Conservation (phyloP, 1,284 basidiomycete species). For the Fomitopsis pinicola region DNA sequence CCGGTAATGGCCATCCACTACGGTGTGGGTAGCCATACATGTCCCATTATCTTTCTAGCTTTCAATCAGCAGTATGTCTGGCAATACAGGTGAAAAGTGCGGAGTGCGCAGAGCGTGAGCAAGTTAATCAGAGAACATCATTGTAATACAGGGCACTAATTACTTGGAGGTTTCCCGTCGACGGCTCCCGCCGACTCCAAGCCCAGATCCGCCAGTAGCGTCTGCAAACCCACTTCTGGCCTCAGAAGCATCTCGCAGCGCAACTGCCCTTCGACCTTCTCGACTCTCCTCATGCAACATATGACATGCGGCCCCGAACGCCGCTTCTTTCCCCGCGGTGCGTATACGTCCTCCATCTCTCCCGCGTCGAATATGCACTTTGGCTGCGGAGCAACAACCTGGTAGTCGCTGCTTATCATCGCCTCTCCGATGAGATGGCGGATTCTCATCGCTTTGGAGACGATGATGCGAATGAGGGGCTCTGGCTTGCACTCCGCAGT, state of each 20-base stretch:
- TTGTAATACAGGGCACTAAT: too few relatives aligned
- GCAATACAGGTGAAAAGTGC: too few relatives aligned
- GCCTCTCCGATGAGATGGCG: conserved; percentile 49
- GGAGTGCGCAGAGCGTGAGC: too few relatives aligned
- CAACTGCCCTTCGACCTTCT: neutral
- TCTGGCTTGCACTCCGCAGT: conserved; percentile 30
- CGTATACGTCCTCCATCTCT: conserved; percentile 42
- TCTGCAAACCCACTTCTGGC: neutral
- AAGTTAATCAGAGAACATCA: neutral
- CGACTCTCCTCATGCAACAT: neutral
- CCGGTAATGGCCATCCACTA: too few relatives aligned
- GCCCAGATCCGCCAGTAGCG: neutral
- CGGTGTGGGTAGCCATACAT: too few relatives aligned
- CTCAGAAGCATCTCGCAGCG: neutral
- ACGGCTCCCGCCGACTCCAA: neutral
- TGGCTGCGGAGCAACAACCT: conserved; percentile 31
- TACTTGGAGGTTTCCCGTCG: too few relatives aligned
- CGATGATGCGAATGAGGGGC: conserved; percentile 31
- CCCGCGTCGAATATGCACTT: conserved; percentile 32
- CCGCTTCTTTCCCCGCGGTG: neutral
- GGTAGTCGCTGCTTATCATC: conserved; percentile 35
- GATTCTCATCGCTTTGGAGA: conserved; percentile 35
- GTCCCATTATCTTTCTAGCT: too few relatives aligned
- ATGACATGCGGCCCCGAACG: neutral
- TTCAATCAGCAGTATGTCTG: too few relatives aligned